A percentile compares a stretch with the other conserved stretches of the same genome.
phyloP scores from a whole-genome alignment of 2,329 filamentous ascomycete genomes.

The Pestalotiopsis sp. region DNA sequence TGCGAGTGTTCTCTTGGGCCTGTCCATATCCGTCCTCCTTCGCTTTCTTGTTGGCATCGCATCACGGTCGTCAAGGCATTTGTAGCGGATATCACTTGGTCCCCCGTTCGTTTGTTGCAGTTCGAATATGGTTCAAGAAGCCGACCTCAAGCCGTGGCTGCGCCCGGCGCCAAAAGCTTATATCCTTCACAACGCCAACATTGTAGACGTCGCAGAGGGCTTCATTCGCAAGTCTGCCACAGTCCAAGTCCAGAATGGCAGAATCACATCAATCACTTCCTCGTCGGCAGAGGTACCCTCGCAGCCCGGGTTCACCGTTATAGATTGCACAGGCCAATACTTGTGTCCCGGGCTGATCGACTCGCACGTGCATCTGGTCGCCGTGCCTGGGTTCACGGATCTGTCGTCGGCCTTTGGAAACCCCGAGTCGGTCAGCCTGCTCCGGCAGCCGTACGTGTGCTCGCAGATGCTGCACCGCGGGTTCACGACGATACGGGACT shows the following conservation, averaged over 20 bases:
- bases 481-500: slow-evolving; percentile 56
- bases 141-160: slow-evolving; percentile 26
- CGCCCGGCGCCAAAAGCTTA: slow-evolving; percentile 19
- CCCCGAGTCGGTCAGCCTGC: slow-evolving; percentile 29
- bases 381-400: slow-evolving; percentile 22
- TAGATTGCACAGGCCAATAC: slow-evolving; percentile 18
- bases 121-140: slow-evolving; percentile 22
- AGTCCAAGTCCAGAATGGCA: slow-evolving; percentile 20
- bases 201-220: slow-evolving; percentile 24
- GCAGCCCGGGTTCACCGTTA: slow-evolving; percentile 3
- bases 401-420: slow-evolving; percentile 23
- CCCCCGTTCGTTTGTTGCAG: not conserved
- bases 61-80: not conserved
- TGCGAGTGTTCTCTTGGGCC: not conserved
- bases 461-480: slow-evolving; percentile 51
- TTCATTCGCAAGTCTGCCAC: slow-evolving; percentile 13
- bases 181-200: slow-evolving; percentile 22
- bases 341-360: slow-evolving; percentile 20
- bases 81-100: not conserved
- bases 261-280: slow-evolving; percentile 17
- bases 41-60: not conserved
- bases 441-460: slow-evolving; percentile 44
- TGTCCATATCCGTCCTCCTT: not conserved
- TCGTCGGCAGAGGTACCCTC: not conserved
- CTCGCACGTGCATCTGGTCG: slow-evolving; percentile 25